Percentiles rank a stretch among this genome's conserved stretches.
These are phyloP conservation scores for Psidium guajava DNA, from an alignment of 345 rosid species.

Conservation along the genomic window DNA sequence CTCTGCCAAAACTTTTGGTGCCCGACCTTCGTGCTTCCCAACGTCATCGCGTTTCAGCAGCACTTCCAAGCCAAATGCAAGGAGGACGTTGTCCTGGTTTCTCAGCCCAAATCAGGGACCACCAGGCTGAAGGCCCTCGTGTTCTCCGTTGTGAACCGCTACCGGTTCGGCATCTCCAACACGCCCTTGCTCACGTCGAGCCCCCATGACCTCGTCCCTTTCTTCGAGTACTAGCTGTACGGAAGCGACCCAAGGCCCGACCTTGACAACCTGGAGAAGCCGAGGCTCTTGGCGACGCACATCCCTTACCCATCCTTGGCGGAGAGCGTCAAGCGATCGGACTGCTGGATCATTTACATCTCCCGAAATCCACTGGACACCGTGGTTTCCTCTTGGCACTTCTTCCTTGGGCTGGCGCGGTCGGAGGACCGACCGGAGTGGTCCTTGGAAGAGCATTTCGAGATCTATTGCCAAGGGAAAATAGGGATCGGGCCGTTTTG, in stretches of 20 bases:
- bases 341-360: neutral
- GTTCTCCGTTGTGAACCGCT: neutral
- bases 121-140: slow-evolving; percentile 23
- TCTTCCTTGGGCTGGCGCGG: fast-evolving
- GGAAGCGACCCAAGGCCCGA: neutral
- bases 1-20: neutral
- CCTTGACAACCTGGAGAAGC: neutral
- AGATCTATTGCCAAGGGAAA: neutral
- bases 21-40: neutral
- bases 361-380: neutral
- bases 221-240: neutral
- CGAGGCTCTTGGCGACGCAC: neutral
- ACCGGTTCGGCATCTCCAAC: neutral
- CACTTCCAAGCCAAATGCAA: slow-evolving; percentile 4
- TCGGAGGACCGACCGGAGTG: neutral
- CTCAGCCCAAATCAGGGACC: slow-evolving; percentile 21
- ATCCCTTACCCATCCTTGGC: neutral
- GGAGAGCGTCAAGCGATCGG: neutral
- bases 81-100: slow-evolving; percentile 11
- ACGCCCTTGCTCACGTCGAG: neutral
- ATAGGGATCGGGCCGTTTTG: neutral
- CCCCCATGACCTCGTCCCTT: neutral
- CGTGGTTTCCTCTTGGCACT: neutral
- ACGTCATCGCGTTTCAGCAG: slow-evolving; percentile 2
- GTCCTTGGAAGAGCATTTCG: neutral